Percentiles rank a stretch among this genome's conserved stretches.
These are phyloP conservation scores for Citrus medica DNA, from an alignment of 345 rosid genomes.

Conservation along the genomic window DNA sequence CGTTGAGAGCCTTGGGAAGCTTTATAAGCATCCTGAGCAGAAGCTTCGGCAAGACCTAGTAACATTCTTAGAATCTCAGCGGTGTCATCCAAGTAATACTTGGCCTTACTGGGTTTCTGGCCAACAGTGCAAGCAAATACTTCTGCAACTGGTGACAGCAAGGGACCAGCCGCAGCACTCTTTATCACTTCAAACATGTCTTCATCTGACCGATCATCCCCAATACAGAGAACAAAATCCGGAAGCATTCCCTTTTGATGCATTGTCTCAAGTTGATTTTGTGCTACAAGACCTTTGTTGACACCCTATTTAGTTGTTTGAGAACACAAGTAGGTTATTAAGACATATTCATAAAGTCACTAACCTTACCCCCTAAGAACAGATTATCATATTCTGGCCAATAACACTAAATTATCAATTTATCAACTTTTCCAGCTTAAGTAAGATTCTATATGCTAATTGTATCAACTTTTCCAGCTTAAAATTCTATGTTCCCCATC, in stretches of 20 bases:
- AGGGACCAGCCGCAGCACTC: constrained; percentile 51
- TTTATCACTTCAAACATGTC: constrained; percentile 94
- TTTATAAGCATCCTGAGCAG: constrained; percentile 29
- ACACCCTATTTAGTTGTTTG: constrained; percentile 54
- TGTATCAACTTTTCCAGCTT: not conserved
- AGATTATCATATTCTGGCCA: too few species aligned
- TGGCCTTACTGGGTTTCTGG: constrained; percentile 91
- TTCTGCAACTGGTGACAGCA: constrained; percentile 79
- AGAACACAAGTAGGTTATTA: not conserved
- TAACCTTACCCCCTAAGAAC: too few species aligned
- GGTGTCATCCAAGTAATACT: constrained; percentile 86
- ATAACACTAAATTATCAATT: not conserved
- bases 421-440: not conserved
- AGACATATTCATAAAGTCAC: not conserved
- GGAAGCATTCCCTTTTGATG: constrained; percentile 56
- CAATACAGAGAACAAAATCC: constrained; percentile 87
- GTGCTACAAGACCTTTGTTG: constrained; percentile 83
- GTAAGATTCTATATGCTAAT: too few species aligned
- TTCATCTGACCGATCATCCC: constrained; percentile 92
- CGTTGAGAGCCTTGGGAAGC: constrained; percentile 5
- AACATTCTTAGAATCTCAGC: constrained; percentile 73
- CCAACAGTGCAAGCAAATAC: constrained; percentile 93
- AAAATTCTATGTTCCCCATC: not conserved
- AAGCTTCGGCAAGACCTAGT: constrained; percentile 53
- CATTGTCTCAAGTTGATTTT: constrained; percentile 61